Base-by-base conservation (phyloP, 2,329 filamentous ascomycete genomes). In the Chaetomiaceae sp. region DNA sequence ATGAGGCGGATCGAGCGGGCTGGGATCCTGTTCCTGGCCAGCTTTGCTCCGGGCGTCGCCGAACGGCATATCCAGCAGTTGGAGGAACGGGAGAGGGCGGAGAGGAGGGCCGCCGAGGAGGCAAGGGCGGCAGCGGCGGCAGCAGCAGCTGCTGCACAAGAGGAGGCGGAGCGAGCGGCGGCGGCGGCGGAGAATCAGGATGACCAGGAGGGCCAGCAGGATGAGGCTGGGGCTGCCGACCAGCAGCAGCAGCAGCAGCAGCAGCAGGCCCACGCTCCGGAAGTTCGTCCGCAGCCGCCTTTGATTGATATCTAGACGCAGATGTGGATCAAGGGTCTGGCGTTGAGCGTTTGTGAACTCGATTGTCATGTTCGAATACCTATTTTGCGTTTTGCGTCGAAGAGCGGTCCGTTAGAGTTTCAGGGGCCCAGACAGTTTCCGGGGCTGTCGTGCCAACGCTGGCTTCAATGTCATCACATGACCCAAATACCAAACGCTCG, bases 21-120 rank as follows among this genome's bases (percentile, higher is more conserved):
- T 16, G 72, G 78, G 0, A 72, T 85, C 14, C 69, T 86, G 20
- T 85, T 86, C 60, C 68, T 86, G 19, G 82, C 82, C 17, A 86
- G 82, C 62, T 75, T 86, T 54, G 79, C 82, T 2, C 82, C 82
- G 1, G 82, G 82, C 9, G 75, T 86, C 20, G 81, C 81, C 1
- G 82, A 86, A 65, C 70, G 81, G 43, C 82, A 86, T 55, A 84
- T 86, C 54, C 77, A 76, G 20, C 73, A 78, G 39, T 64, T 81
- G 2, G 78, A 81, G 58, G 76, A 74, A 4, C 73, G 78, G 49
- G 74, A 72, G 34, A 68, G 73, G 44, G 70, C 65, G 2, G 75
- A 75, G 57, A 67, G 73, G 21, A 67, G 67, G 57, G 72, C 77
- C 51, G 70, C 68, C 1, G 73, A 69, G 34, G 70, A 67, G 23